These are phyloP conservation scores for Mitragyna speciosa DNA, from an alignment of 257 asterid genomes.

Conservation along the genomic window DNA sequence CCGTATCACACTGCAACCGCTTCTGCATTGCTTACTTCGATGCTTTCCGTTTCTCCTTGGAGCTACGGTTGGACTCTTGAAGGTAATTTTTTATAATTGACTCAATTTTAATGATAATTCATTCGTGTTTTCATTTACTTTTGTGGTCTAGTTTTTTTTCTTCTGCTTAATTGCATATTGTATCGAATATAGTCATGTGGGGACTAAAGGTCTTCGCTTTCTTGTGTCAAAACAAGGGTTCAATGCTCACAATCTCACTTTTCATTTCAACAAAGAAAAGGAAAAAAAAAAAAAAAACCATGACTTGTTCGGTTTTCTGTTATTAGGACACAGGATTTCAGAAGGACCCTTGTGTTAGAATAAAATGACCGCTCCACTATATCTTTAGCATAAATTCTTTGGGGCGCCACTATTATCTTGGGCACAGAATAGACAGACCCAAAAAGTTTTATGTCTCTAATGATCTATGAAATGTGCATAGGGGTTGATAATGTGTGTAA, in stretches of 20 bases:
- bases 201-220: neutral
- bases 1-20: conserved; percentile 41
- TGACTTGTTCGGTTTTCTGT: too few relatives aligned
- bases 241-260: neutral
- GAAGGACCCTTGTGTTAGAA: too few relatives aligned
- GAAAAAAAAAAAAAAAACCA: too few relatives aligned
- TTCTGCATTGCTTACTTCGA: conserved; percentile 40
- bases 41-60: conserved; percentile 34
- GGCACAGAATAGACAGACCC: too few relatives aligned
- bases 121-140: neutral
- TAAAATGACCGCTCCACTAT: too few relatives aligned
- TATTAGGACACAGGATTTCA: too few relatives aligned
- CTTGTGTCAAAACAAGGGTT: neutral
- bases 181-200: neutral
- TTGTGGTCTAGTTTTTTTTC: neutral
- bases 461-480: neutral
- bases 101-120: neutral
- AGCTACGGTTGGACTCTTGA: conserved; percentile 35
- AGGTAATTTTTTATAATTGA: conserved; percentile 17
- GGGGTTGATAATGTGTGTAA: neutral
- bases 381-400: too few relatives aligned
- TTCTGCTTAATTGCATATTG: neutral
- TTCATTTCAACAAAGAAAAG: too few relatives aligned
- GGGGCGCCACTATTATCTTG: too few relatives aligned
- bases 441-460: too few relatives aligned